Conservation (phyloP, 345 rosid species). For the Cardiospermum halicacabum region DNA sequence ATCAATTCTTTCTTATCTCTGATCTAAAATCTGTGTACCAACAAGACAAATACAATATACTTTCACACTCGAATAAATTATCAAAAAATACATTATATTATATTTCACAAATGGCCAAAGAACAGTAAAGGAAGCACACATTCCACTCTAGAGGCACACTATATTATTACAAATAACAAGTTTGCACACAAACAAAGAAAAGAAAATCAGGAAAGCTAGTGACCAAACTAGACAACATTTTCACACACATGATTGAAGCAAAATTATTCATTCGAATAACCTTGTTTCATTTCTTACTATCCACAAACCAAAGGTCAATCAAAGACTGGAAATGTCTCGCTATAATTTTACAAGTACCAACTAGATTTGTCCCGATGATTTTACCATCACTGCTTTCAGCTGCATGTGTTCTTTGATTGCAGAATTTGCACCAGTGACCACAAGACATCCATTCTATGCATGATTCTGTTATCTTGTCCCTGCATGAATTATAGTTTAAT, state of each 20-base stretch:
- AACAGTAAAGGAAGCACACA: not conserved
- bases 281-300: not conserved
- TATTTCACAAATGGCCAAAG: not conserved
- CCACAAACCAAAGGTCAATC: conserved; percentile 18
- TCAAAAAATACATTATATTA: too few species aligned
- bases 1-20: too few species aligned
- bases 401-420: conserved; percentile 55
- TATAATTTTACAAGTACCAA: conserved; percentile 23
- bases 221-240: not conserved
- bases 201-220: conserved; percentile 3
- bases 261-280: conserved; percentile 1
- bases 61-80: too few species aligned
- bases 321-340: conserved; percentile 24
- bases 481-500: conserved; percentile 28
- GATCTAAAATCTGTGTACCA: too few species aligned
- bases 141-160: conserved; percentile 10
- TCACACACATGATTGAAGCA: conserved; percentile 13
- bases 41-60: too few species aligned
- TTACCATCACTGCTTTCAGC: conserved; percentile 23
- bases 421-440: conserved; percentile 90
- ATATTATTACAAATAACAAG: conserved; percentile 13
- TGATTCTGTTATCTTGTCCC: conserved; percentile 65
- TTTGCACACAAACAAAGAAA: conserved; percentile 16
- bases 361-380: conserved; percentile 14
- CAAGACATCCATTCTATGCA: conserved; percentile 89